Evolutionary conservation across 192 early-diverging fungal genomes (phyloP).

Genomic region (Mortierella alpina): DNA sequence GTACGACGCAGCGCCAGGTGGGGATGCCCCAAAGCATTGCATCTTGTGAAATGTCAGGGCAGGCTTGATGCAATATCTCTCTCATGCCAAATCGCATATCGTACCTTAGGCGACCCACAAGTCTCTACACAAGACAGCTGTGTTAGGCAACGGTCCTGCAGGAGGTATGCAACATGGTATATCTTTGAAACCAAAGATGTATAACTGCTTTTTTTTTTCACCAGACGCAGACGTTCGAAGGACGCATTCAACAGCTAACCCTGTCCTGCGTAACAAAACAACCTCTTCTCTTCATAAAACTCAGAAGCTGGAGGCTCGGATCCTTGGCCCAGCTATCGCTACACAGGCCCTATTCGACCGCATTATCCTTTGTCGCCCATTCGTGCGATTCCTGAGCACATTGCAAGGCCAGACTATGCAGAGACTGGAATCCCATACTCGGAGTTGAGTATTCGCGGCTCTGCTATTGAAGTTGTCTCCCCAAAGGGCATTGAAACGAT

Average conservation of each 20-base stretch:
- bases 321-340: conserved; percentile 57
- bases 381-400: conserved; percentile 72
- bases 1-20: conserved; percentile 22
- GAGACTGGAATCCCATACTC: conserved; percentile 75
- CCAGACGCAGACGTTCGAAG: background rate
- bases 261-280: background rate
- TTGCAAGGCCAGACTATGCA: conserved; percentile 80
- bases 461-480: conserved; percentile 76
- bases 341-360: conserved; percentile 77
- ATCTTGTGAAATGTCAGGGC: background rate
- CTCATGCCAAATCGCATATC: background rate
- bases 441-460: conserved; percentile 79
- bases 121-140: conserved; percentile 47
- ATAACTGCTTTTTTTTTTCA: background rate
- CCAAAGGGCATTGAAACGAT: conserved; percentile 82
- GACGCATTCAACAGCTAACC: background rate
- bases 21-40: background rate
- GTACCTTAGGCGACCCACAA: conserved; percentile 36
- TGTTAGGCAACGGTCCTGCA: conserved; percentile 30
- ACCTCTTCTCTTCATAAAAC: background rate
- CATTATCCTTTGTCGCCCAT: conserved; percentile 79
- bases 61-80: background rate
- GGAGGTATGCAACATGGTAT: conserved; percentile 14
- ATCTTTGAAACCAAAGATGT: no score
- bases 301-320: conserved; percentile 45